Evolutionary conservation across 2,329 filamentous ascomycete genomes (phyloP), one percentile per base, ranked within the genome.

Genomic region (Purpureocillium takamizusanense): DNA sequence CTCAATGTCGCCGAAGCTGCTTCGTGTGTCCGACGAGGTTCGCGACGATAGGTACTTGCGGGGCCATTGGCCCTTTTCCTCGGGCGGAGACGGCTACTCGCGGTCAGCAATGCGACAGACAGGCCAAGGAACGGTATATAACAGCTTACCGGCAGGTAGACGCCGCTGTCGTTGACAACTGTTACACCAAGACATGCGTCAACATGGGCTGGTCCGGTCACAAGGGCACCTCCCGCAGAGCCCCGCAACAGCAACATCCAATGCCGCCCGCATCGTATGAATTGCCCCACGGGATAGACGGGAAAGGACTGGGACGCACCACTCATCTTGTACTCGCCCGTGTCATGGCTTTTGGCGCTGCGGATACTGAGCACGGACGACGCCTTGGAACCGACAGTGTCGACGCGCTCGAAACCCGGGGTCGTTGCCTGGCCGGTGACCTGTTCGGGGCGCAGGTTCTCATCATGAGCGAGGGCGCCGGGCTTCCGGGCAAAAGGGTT

Each of bases 101-200:
- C 40, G 39, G 11, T 13, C 28, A 30, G n/a, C 6, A 30, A 7
- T 12, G 28, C 11, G 7, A 12, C 6, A 7, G 12, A 30, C 28
- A 6, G n/a, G 17, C 4, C 7, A 35, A 12, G 25, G 35, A 40
- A 44, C 32, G 40, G 43, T 38, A 47, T 38, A 29, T 35, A 35
- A 13, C 39, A 17, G 17, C 77, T 63, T 79, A 92, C 87, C 51
- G 90, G 90, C 49, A 97, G 76, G 65, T 94, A 97, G 45, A 95
- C 84, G 49, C 90, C 90, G 60, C 85, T 94, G 63, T 94, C 89
- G 57, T 94, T 94, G 60, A 97, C 92, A 48, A 95, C 90, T 95
- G 59, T 44, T 39, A 32, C 23, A 36, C 34, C 21, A 37, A 41
- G 41, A 36, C 33, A 48, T 41, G 34, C 21, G 21, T 25, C 21